phyloP scores from a whole-genome alignment of 169 alveolate species.

The Plasmodium vinckei region DNA sequence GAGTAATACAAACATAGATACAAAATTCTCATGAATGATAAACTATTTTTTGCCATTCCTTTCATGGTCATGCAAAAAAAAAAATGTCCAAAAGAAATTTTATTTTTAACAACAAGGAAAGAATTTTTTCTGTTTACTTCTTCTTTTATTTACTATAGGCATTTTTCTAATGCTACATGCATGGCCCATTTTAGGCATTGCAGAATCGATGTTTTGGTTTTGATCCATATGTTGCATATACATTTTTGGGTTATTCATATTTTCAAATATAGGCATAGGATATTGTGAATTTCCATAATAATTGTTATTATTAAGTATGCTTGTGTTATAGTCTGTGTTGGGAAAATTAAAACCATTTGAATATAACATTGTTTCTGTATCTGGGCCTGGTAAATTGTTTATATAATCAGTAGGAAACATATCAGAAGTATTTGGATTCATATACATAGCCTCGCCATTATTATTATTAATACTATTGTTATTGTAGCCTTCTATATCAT shows the following conservation, averaged over 20 bases:
- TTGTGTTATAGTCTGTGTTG: constrained; percentile 28
- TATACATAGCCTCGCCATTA: constrained; percentile 54
- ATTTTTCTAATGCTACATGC: constrained; percentile 41
- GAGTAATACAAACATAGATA: background rate
- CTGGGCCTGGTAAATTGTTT: constrained; percentile 25
- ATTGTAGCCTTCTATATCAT: constrained; percentile 32
- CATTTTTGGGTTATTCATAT: constrained; percentile 76
- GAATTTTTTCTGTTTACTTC: constrained; percentile 57
- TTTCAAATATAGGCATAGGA: constrained; percentile 68
- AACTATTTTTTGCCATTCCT: background rate
- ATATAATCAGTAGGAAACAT: constrained; percentile 46
- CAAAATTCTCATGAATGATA: background rate
- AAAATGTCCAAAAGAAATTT: background rate
- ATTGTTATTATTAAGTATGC: constrained; percentile 14
- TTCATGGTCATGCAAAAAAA: background rate
- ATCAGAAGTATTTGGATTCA: constrained; percentile 45
- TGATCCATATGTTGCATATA: constrained; percentile 61
- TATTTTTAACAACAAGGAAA: constrained; percentile 63
- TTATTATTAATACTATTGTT: background rate
- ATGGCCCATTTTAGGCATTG: constrained; percentile 30
- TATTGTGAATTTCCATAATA: constrained; percentile 51
- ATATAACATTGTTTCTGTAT: constrained; percentile 52
- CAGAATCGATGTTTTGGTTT: constrained; percentile 19
- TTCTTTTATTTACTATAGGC: constrained; percentile 57
- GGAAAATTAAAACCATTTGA: constrained; percentile 47